Evolutionary conservation across 2,329 filamentous ascomycete species (phyloP), one percentile per base, ranked within the genome.

Genomic region (Fusarium sp.): DNA sequence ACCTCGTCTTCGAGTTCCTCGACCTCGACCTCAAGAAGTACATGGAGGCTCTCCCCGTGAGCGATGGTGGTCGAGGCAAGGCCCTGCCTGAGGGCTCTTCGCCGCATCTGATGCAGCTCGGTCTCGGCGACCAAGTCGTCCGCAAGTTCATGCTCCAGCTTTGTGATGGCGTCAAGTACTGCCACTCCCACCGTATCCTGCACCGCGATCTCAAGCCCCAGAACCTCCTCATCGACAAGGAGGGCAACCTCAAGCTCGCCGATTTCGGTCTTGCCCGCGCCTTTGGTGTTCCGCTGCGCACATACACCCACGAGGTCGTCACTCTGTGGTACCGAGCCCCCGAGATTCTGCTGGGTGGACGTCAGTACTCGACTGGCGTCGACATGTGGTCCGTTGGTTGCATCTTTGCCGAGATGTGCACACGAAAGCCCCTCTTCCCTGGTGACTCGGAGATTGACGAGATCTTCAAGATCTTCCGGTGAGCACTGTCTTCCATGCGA

Each of bases 351-450:
- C 91, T 98, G 2, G 95, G 95, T 81, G 95, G 95, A 66, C 92
- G 95, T 62, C 95, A 97, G 82, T 98, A 98, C 85, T 97, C 94
- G 16, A 98, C 95, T 16, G 95, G 95, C 66, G 95, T 98, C 47
- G 95, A 98, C 80, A 98, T 98, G 94, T 98, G 95, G 95, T 97
- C 94, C 35, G 92, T 95, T 59, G 95, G 95, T 71, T 97, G 95
- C 83, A 98, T 98, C 83, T 97, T 98, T 82, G 95, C 95, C 11
- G 95, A 98, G 84, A 98, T 98, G 95, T 97, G 94, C 84, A 98
- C 95, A 2, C 91, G 94, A 79, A 97, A 97, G 85, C 95, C 95
- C 6, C 88, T 98, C 50, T 98, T 98, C 87, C 95, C 95, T 14
- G 95, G 95, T 68, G 95, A 98, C 82, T 97, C 94, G 93, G 83